phyloP scores from a whole-genome alignment of 495 filamentous ascomycete species.

The Penicillium simplicissimum region DNA sequence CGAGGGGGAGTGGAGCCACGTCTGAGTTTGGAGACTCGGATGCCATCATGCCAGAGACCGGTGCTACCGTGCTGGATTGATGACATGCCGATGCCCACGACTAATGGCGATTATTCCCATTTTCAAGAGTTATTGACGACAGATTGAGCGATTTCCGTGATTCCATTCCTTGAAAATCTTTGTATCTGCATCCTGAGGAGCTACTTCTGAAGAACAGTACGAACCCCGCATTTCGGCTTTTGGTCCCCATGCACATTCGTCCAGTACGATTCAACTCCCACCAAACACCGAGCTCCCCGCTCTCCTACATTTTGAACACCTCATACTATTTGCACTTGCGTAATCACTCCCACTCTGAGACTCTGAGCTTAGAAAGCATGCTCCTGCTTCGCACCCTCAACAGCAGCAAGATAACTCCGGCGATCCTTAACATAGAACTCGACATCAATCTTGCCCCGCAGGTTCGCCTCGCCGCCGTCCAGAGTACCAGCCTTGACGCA shows the following conservation, averaged over 20 bases:
- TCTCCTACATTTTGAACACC: not conserved
- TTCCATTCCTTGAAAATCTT: not conserved
- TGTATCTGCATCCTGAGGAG: not conserved
- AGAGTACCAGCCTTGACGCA: slow-evolving; percentile 45
- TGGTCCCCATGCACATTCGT: not conserved
- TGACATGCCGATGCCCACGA: not conserved
- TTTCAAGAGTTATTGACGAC: not conserved
- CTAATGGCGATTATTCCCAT: not conserved
- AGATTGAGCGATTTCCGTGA: not conserved
- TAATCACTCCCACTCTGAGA: not conserved
- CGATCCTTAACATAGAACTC: slow-evolving; percentile 53
- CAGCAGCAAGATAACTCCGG: slow-evolving; percentile 31
- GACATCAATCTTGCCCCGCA: slow-evolving; percentile 38
- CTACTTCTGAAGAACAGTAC: not conserved
- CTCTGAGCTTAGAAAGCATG: slow-evolving; percentile 19
- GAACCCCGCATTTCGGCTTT: not conserved
- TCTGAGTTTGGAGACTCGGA: not conserved
- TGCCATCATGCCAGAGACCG: too few species aligned
- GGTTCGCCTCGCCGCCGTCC: slow-evolving; percentile 40
- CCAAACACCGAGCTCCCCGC: not conserved
- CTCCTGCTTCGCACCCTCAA: slow-evolving; percentile 49
- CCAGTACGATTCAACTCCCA: not conserved
- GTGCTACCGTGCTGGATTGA: not conserved
- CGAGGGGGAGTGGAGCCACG: slow-evolving; percentile 1
- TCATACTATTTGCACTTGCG: not conserved